Evolutionary conservation across 306 rosid genomes (phyloP), one percentile per base, ranked within the genome.

Genomic region (Rubus idaeus): DNA sequence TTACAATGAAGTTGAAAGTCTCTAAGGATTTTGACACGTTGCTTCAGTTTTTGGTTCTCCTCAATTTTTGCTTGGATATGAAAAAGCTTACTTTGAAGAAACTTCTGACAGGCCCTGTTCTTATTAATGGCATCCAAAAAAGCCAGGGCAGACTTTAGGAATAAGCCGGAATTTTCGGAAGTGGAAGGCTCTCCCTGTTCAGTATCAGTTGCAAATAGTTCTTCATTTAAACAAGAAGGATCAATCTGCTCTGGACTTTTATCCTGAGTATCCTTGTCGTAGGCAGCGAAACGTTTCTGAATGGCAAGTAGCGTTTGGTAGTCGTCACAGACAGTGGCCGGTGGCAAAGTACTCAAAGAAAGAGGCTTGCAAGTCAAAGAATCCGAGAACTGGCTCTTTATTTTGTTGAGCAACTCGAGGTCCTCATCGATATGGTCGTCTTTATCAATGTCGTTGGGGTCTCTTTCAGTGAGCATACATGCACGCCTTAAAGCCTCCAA

Each of bases 21-120:
- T 84, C 84, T 92, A 49, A 95, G 89, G 86, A 89, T 67, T 88
- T 90, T 92, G 70, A 87, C 84, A 57, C 83, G 88, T n/a, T 89
- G 81, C 84, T 78, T 87, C 57, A 90, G 74, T 70, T 62, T 67
- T 74, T 85, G 87, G 86, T 88, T 95, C 83, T 90, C 90, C 86
- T 88, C 96, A 77, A 92, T 86, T 89, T 86, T 92, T 16, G 90
- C 88, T 87, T 95, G 95, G 53, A 92, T 76, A 62, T 87, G 89
- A 78, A 84, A 64, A 78, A 90, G 58, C 90, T 92, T 90, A 76
- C 81, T 79, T 80, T 93, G 77, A 60, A 90, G 77, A 84, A 89
- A 87, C 81, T 57, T 80, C 85, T 95, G 96, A 79, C 79, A 78
- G 45, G 85, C 81, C 80, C 98, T 89, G 75, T 92, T 90, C 87